Percentiles rank a stretch among this genome's conserved stretches.
Conservation (phyloP, 2,329 filamentous ascomycete species). For the Diplocarpon rosae region DNA sequence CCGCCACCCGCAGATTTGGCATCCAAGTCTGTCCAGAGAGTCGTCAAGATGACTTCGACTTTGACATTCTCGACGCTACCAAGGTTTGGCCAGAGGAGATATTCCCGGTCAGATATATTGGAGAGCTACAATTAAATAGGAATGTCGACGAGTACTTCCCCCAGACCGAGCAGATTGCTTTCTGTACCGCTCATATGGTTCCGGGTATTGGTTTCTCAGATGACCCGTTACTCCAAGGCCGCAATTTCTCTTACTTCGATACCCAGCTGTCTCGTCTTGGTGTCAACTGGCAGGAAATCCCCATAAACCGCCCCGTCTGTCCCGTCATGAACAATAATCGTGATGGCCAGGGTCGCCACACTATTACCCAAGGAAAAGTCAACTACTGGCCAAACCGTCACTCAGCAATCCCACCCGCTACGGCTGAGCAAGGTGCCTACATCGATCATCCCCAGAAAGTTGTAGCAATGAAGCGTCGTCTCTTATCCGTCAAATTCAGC, state of each 20-base stretch:
- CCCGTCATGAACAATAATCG: slow-evolving; percentile 68
- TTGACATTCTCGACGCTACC: slow-evolving; percentile 75
- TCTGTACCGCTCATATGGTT: slow-evolving; percentile 70
- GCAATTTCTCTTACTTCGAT: slow-evolving; percentile 58
- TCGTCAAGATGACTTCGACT: slow-evolving; percentile 67
- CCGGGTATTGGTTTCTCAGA: slow-evolving; percentile 69
- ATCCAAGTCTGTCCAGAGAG: slow-evolving; percentile 68
- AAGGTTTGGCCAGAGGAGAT: slow-evolving; percentile 78
- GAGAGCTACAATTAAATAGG: slow-evolving; percentile 67
- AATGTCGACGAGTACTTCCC: slow-evolving; percentile 76
- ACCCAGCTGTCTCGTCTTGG: slow-evolving; percentile 62
- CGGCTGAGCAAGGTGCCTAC: slow-evolving; percentile 53
- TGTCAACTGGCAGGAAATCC: slow-evolving; percentile 65
- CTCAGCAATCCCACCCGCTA: slow-evolving; percentile 50
- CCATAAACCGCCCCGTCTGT: slow-evolving; percentile 65
- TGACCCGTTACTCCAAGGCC: slow-evolving; percentile 62
- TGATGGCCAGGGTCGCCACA: slow-evolving; percentile 62
- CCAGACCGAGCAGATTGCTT: slow-evolving; percentile 73
- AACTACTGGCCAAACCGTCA: slow-evolving; percentile 76
- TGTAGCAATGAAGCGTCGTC: slow-evolving; percentile 58
- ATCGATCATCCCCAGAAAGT: slow-evolving; percentile 55
- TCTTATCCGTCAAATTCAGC: slow-evolving; percentile 61
- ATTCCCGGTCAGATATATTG: slow-evolving; percentile 66
- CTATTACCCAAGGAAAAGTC: slow-evolving; percentile 59
- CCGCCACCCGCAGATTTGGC: slow-evolving; percentile 42